A percentile compares a stretch with the other conserved stretches of the same genome.
These are phyloP conservation scores for Saraca asoca DNA, from an alignment of 331 rosid genomes.

Conservation along the genomic window DNA sequence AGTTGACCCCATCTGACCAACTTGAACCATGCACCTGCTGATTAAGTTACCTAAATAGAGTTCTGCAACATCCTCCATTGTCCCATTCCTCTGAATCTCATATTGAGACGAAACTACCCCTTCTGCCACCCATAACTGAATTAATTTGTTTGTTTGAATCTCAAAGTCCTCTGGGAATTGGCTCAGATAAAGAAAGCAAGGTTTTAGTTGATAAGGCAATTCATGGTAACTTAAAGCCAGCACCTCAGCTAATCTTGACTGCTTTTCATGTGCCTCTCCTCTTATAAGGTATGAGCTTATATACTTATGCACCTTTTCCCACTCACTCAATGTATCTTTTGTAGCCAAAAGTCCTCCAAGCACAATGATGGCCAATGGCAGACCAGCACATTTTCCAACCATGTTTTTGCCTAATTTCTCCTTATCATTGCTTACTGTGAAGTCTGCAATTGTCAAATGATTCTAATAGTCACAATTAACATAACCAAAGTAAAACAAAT, in stretches of 20 bases:
- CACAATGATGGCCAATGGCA: slow-evolving; percentile 56
- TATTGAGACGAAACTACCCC: slow-evolving; percentile 41
- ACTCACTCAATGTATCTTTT: slow-evolving; percentile 40
- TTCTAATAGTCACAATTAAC: background rate
- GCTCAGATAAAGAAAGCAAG: slow-evolving; percentile 60
- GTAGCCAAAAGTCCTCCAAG: slow-evolving; percentile 58
- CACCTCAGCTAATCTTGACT: slow-evolving; percentile 37
- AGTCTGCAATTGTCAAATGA: slow-evolving; percentile 30
- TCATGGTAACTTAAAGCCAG: slow-evolving; percentile 50
- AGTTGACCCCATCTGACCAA: slow-evolving; percentile 44
- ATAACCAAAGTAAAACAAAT: background rate
- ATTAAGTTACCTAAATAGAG: slow-evolving; percentile 41
- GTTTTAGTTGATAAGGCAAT: slow-evolving; percentile 54
- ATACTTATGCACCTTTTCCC: slow-evolving; percentile 40
- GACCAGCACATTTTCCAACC: slow-evolving; percentile 53
- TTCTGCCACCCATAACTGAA: slow-evolving; percentile 63
- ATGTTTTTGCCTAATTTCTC: slow-evolving; percentile 50
- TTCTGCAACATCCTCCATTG: slow-evolving; percentile 49
- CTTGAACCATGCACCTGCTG: slow-evolving; percentile 56
- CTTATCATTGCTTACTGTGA: slow-evolving; percentile 14
- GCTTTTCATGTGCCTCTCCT: slow-evolving; percentile 36
- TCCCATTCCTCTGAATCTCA: slow-evolving; percentile 30
- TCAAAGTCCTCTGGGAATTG: slow-evolving; percentile 60
- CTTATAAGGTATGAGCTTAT: slow-evolving; percentile 34
- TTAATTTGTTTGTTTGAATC: slow-evolving; percentile 42